These are phyloP conservation scores for Malus asiatica DNA, from an alignment of 306 rosid genomes.

Conservation along the genomic window DNA sequence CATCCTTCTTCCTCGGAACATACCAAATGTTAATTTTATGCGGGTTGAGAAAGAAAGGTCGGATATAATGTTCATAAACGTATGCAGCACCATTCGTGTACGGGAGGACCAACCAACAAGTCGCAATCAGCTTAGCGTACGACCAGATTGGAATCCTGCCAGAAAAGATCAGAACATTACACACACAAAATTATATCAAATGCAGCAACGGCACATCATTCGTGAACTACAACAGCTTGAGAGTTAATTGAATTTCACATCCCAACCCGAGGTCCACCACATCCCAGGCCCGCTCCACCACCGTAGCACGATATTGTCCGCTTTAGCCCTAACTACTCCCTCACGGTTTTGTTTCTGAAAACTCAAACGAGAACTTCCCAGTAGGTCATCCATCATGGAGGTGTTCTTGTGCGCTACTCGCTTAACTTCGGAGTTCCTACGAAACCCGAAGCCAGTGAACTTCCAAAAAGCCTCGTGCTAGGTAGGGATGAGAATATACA, in stretches of 20 bases:
- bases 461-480: too few relatives aligned
- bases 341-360: too few relatives aligned
- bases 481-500: too few relatives aligned
- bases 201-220: not conserved
- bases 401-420: too few relatives aligned
- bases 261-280: too few relatives aligned
- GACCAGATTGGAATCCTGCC: constrained; percentile 95
- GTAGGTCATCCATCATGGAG: too few relatives aligned
- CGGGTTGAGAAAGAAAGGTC: constrained; percentile 68
- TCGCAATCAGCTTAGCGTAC: constrained; percentile 69
- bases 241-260: not conserved
- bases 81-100: constrained; percentile 90
- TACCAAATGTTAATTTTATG: constrained; percentile 85
- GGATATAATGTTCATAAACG: constrained; percentile 79
- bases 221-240: not conserved
- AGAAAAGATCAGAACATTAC: constrained; percentile 14
- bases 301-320: too few relatives aligned
- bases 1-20: constrained; percentile 75
- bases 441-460: too few relatives aligned
- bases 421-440: too few relatives aligned
- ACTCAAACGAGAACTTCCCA: too few relatives aligned
- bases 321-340: too few relatives aligned
- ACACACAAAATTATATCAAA: not conserved
- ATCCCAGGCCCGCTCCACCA: too few relatives aligned
- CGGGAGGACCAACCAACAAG: constrained; percentile 93